These are phyloP conservation scores for Bremia lactucae DNA, from an alignment of 352 stramenopile genomes.

Conservation along the genomic window DNA sequence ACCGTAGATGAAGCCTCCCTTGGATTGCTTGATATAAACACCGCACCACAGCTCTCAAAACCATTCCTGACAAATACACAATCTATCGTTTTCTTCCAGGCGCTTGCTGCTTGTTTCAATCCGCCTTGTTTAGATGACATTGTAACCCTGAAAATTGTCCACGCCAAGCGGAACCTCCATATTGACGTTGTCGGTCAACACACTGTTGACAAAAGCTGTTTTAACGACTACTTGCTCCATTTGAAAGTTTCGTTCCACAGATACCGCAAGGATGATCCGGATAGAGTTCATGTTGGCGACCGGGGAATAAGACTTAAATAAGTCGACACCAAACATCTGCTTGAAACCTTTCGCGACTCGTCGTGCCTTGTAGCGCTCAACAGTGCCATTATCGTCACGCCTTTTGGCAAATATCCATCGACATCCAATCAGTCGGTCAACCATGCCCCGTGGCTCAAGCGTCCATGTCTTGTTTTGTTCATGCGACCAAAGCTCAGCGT, in stretches of 20 bases:
- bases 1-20: not conserved
- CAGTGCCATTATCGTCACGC: not conserved
- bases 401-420: not conserved
- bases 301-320: not conserved
- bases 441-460: not conserved
- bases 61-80: not conserved
- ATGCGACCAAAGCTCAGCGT: not conserved
- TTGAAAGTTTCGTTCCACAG: not conserved
- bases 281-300: not conserved
- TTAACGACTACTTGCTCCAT: not conserved
- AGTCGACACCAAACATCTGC: not conserved
- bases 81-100: not conserved
- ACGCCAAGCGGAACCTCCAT: not conserved
- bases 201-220: not conserved
- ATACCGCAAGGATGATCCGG: not conserved
- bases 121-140: not conserved
- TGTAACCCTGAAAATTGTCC: not conserved
- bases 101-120: not conserved
- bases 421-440: not conserved
- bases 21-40: not conserved
- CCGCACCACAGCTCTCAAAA: not conserved
- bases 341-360: not conserved
- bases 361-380: not conserved
- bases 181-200: not conserved
- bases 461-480: not conserved